Percentiles rank a stretch among this genome's conserved stretches.
phyloP scores from a whole-genome alignment of 2,329 filamentous ascomycete genomes.

The Xylogone sp. region DNA sequence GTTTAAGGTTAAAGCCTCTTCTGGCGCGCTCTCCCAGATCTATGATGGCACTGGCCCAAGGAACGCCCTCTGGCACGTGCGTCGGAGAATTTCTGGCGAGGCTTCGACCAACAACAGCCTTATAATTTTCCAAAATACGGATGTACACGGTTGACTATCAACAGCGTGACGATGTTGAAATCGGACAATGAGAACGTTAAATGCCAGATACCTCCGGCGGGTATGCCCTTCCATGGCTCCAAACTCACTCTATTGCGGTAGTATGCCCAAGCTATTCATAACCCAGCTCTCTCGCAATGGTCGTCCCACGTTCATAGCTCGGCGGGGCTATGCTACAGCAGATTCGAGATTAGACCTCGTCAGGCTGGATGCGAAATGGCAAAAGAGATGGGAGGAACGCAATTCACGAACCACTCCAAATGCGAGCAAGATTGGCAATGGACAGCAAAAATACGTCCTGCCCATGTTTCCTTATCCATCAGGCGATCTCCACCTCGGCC shows the following conservation, averaged over 20 bases:
- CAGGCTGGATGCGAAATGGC: constrained; percentile 24
- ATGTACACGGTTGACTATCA: background rate
- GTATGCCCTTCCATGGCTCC: background rate
- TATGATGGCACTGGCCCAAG: background rate
- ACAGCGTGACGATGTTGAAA: background rate
- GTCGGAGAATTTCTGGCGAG: background rate
- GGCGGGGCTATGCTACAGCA: background rate
- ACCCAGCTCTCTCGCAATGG: background rate
- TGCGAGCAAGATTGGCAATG: background rate
- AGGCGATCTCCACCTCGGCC: constrained; percentile 79
- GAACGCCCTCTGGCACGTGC: background rate
- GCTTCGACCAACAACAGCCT: background rate
- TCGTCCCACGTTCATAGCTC: background rate
- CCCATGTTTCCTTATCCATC: constrained; percentile 96
- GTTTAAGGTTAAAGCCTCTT: background rate
- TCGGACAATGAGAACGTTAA: background rate
- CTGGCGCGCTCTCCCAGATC: too few species aligned
- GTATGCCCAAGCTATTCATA: background rate
- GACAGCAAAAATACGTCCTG: constrained; percentile 62
- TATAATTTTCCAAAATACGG: background rate
- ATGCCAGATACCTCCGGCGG: background rate
- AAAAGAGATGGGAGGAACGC: constrained; percentile 12
- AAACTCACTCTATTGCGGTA: background rate
- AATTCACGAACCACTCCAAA: background rate
- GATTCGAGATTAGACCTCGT: constrained; percentile 17